These are phyloP conservation scores for Phascolomyces articulosus DNA, from an alignment of 371 early-diverging fungal species.

Conservation along the genomic window DNA sequence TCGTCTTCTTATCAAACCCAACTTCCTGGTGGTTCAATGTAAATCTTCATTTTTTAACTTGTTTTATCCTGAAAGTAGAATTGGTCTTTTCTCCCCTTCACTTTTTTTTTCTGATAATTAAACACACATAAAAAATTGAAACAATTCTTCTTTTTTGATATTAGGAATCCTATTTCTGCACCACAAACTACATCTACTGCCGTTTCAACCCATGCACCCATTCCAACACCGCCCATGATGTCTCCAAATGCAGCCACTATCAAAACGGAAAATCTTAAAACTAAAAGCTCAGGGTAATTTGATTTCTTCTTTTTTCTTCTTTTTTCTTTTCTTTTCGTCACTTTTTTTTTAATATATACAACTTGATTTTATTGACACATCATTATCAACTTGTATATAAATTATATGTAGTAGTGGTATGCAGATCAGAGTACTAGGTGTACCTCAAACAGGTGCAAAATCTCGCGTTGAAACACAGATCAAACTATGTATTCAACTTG, in stretches of 20 bases:
- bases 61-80: too few relatives aligned
- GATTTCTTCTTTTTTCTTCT: neutral
- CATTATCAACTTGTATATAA: neutral
- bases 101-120: neutral
- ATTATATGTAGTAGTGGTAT: constrained; percentile 18
- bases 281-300: constrained; percentile 9
- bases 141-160: neutral
- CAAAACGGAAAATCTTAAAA: constrained; percentile 10
- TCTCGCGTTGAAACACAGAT: constrained; percentile 95
- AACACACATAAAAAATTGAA: neutral
- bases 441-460: constrained; percentile 82
- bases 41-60: too few relatives aligned
- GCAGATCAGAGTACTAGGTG: constrained; percentile 72
- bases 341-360: too few relatives aligned
- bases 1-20: constrained; percentile 44
- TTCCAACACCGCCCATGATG: constrained; percentile 6
- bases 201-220: constrained; percentile 6
- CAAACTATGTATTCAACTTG: constrained; percentile 85
- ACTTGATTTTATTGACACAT: too few relatives aligned
- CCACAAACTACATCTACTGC: neutral
- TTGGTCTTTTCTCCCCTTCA: neutral
- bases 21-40: constrained; percentile 35
- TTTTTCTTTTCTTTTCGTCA: neutral
- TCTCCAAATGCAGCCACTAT: neutral
- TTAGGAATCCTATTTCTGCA: constrained; percentile 1